Conservation (phyloP, 352 stramenopile species). For the Thalassiosira mediterranea region DNA sequence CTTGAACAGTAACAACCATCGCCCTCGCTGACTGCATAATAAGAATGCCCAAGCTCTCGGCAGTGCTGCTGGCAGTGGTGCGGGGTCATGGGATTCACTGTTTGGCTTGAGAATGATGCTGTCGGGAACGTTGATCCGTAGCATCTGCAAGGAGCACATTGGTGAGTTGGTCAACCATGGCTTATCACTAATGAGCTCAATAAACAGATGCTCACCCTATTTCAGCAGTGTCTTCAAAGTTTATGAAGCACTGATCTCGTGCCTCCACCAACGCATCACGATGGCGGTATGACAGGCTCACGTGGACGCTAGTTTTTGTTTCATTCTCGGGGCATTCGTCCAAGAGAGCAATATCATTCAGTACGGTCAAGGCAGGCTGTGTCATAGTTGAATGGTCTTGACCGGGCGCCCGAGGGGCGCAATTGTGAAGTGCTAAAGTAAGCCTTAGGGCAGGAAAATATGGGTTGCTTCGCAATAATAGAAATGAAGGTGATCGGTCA, state of each 20-base stretch:
- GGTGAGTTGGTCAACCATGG: not conserved
- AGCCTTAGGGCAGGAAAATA: too few relatives aligned
- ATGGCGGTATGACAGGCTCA: constrained; percentile 25
- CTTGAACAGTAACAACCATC: constrained; percentile 9
- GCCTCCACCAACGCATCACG: constrained; percentile 32
- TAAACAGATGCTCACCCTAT: constrained; percentile 17
- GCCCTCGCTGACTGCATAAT: constrained; percentile 27
- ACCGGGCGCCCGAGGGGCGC: too few relatives aligned
- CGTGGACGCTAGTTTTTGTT: constrained; percentile 9
- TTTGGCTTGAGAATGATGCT: too few relatives aligned
- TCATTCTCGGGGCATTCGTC: constrained; percentile 9
- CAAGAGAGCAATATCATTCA: constrained; percentile 29
- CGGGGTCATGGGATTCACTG: constrained; percentile 13
- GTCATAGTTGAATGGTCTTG: too few relatives aligned
- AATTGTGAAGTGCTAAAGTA: too few relatives aligned
- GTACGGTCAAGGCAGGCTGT: too few relatives aligned
- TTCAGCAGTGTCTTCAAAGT: constrained; percentile 29
- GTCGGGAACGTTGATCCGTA: too few relatives aligned
- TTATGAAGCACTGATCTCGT: constrained; percentile 18
- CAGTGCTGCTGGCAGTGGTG: constrained; percentile 29
- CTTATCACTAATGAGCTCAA: not conserved
- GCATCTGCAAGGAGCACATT: not conserved
- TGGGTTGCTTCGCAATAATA: too few relatives aligned
- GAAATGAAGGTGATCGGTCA: too few relatives aligned
- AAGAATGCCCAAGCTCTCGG: not conserved